Base-by-base conservation (phyloP, 805 yeast genomes). In the Pichia cephalocereana region DNA sequence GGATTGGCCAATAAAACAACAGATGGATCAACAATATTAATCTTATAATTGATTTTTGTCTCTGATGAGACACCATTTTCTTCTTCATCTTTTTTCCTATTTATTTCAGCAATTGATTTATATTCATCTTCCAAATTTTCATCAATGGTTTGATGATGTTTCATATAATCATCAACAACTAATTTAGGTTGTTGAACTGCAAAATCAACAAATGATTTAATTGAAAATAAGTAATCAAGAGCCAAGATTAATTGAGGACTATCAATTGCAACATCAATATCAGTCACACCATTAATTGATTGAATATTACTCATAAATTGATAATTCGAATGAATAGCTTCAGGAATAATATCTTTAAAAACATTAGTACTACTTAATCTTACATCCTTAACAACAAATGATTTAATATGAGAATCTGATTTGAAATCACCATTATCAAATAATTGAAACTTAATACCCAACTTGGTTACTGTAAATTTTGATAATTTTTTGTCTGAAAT, bases 161-260 rank as follows among this genome's bases (percentile, higher is more conserved):
- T 41, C 10, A 40, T n/a, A 8, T 47, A 48, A 36, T 50, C 51
- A 18, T 49, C 56, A 32, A 62, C 45, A 23, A 51, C 65, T 27
- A 75, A 54, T 0, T 41, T 38, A 12, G 56, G 55, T 38, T 45
- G 38, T 34, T 46, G 50, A 8, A 51, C 46, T 6, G 80, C 86
- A 41, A 69, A 70, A 47, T 76, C 81, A n/a, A 70, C 62, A 60
- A 83, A 90, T 0, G 69, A 60, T 53, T 85, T 85, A 54, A 93
- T 58, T 2, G 93, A 86, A 63, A 90, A 77, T 36, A 91, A 59
- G 63, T 87, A 90, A 60, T 90, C 98, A 55, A 93, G 68, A 0
- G 97, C 96, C 30, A 93, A 62, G 44, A 93, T 80, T 11, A 84
- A 75, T 49, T 76, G 77, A 0, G 97, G 97, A 52, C 83, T 84